Percentiles rank a stretch among this genome's conserved stretches.
These are phyloP conservation scores for Amphirosellinia nigrospora DNA, from an alignment of 495 filamentous ascomycete species.

Conservation along the genomic window DNA sequence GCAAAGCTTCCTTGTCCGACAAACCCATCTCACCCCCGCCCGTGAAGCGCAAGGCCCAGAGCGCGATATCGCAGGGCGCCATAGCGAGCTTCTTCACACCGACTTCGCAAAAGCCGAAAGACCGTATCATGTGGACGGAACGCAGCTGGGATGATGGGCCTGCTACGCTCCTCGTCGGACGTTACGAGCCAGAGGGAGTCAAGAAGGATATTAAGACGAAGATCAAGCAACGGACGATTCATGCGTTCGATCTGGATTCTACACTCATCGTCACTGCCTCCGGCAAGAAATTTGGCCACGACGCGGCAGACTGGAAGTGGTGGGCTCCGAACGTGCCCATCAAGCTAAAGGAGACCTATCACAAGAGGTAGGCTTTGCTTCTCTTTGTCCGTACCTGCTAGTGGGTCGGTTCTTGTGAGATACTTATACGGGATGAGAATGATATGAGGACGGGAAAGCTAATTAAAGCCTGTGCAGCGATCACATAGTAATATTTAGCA, in stretches of 20 bases:
- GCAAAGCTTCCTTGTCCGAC: constrained; percentile 29
- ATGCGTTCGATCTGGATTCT: constrained; percentile 92
- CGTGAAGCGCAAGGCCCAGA: constrained; percentile 66
- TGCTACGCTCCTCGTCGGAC: constrained; percentile 75
- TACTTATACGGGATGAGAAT: no score
- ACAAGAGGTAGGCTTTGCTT: constrained; percentile 68
- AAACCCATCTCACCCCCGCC: constrained; percentile 65
- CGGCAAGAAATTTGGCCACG: constrained; percentile 75
- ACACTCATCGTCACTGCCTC: constrained; percentile 83
- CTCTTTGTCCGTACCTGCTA: neutral
- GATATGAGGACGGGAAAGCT: neutral
- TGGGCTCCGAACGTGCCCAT: constrained; percentile 77
- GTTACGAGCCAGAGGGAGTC: constrained; percentile 59
- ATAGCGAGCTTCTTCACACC: constrained; percentile 91
- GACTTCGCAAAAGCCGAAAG: constrained; percentile 80
- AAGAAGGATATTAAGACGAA: constrained; percentile 29
- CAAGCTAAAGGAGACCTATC: constrained; percentile 66
- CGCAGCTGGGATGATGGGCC: constrained; percentile 51
- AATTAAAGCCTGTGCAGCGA: constrained; percentile 57
- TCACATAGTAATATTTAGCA: constrained; percentile 79
- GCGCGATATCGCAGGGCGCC: constrained; percentile 72
- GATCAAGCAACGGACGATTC: constrained; percentile 65
- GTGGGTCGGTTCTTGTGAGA: no score
- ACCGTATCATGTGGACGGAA: constrained; percentile 76
- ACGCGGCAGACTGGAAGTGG: constrained; percentile 90